phyloP scores from a whole-genome alignment of 2,329 filamentous ascomycete genomes.

The Cordyceps cicadae region DNA sequence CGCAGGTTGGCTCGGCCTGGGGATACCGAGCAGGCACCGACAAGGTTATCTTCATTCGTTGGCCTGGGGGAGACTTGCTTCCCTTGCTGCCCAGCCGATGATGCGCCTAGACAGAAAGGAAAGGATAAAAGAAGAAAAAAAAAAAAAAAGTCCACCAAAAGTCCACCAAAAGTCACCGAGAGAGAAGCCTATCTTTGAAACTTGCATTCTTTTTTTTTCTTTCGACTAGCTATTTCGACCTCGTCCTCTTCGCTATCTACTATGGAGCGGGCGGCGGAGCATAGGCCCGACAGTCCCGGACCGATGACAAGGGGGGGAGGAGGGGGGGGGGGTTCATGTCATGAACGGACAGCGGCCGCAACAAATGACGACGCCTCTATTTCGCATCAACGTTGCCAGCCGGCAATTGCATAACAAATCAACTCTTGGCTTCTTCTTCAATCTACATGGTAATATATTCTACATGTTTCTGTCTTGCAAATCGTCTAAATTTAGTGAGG shows the following conservation, averaged over 20 bases:
- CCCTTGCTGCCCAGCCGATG: neutral
- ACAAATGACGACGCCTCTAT: neutral
- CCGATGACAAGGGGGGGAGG: neutral
- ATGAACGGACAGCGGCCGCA: neutral
- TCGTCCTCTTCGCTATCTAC: neutral
- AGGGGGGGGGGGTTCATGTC: neutral
- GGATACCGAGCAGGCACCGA: neutral
- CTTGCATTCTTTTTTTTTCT: neutral
- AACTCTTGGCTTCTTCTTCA: neutral
- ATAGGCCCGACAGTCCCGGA: neutral
- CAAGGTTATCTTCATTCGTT: neutral
- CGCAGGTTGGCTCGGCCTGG: neutral
- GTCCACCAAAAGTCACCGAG: neutral
- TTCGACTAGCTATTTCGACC: no score
- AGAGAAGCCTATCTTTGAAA: slow-evolving; percentile 5
- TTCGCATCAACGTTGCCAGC: neutral
- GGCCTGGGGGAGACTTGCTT: no score
- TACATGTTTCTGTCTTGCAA: no score
- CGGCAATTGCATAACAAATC: neutral
- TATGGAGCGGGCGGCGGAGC: neutral
- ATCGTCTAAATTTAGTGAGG: no score
- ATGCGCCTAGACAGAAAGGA: neutral
- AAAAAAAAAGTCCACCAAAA: no score
- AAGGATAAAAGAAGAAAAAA: no score
- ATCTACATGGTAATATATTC: neutral